Evolutionary conservation across 371 early-diverging fungal species (phyloP).

Genomic region (Dichotomocladium elegans): DNA sequence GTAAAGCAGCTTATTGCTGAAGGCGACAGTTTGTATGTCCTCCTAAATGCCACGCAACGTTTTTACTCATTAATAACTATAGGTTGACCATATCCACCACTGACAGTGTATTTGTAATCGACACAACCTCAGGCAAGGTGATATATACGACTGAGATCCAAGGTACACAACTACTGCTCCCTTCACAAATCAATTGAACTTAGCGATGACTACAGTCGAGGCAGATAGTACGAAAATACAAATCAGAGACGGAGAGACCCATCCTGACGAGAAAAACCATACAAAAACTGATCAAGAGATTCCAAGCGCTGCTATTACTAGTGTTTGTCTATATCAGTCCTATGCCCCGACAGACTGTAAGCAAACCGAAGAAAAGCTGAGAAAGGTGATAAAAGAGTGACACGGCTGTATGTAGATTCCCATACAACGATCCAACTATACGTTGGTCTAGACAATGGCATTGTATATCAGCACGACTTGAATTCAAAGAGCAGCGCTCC

Average conservation of each 20-base stretch:
- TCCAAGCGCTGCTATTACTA: not conserved
- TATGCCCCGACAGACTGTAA: slow-evolving; percentile 2
- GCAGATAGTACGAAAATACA: no score
- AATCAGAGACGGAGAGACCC: no score
- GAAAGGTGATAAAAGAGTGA: no score
- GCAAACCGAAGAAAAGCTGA: no score
- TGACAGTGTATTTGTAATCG: not conserved
- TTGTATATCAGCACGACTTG: slow-evolving; percentile 27
- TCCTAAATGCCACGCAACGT: not conserved
- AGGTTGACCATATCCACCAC: not conserved
- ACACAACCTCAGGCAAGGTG: not conserved
- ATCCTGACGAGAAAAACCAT: no score
- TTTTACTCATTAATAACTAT: not conserved
- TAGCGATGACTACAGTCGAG: no score
- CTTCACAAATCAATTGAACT: no score
- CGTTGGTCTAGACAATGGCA: slow-evolving; percentile 29
- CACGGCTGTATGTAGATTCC: not conserved
- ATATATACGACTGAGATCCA: not conserved
- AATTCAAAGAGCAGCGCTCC: no score
- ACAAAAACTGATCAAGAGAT: no score
- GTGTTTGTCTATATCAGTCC: not conserved
- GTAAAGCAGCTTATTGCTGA: not conserved
- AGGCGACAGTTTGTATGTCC: not conserved
- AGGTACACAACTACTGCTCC: slow-evolving; percentile 2
- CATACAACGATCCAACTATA: slow-evolving; percentile 12